phyloP scores from a whole-genome alignment of 2,329 filamentous ascomycete species.

The Pyrenochaeta sp. region DNA sequence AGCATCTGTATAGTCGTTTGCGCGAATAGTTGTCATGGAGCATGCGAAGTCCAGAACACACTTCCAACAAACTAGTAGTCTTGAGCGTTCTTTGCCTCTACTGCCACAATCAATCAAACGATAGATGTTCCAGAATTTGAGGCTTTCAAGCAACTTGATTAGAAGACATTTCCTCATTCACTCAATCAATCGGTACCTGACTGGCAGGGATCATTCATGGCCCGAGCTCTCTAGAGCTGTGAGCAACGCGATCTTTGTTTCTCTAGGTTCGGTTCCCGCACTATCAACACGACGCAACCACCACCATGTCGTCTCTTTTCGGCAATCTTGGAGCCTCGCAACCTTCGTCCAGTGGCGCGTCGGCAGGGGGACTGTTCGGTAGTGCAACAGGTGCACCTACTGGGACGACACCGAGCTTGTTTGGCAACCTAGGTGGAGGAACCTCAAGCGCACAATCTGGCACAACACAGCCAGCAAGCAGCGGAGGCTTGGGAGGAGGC shows the following conservation, averaged over 20 bases:
- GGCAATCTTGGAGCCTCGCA: constrained; percentile 38
- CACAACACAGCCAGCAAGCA: constrained; percentile 37
- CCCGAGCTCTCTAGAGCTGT: constrained; percentile 20
- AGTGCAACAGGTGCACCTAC: constrained; percentile 29
- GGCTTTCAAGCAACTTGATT: background rate
- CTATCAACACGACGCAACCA: constrained; percentile 37
- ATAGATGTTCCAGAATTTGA: background rate
- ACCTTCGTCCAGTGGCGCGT: constrained; percentile 39
- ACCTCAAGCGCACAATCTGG: constrained; percentile 33
- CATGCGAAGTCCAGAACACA: background rate
- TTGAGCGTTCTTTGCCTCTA: background rate
- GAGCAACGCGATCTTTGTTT: constrained; percentile 36
- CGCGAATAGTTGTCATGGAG: background rate
- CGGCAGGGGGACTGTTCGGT: constrained; percentile 38
- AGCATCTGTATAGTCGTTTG: constrained; percentile 16
- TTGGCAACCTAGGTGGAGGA: constrained; percentile 38
- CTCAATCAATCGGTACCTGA: constrained; percentile 12
- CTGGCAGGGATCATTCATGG: constrained; percentile 20
- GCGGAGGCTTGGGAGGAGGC: constrained; percentile 41
- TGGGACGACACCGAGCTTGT: constrained; percentile 38
- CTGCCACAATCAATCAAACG: background rate
- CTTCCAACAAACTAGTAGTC: no score
- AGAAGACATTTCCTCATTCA: constrained; percentile 3
- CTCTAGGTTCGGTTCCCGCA: constrained; percentile 33
- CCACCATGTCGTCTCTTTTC: constrained; percentile 46